Base-by-base conservation (phyloP, 306 rosid species). In the Cyclanthera cordifolia region DNA sequence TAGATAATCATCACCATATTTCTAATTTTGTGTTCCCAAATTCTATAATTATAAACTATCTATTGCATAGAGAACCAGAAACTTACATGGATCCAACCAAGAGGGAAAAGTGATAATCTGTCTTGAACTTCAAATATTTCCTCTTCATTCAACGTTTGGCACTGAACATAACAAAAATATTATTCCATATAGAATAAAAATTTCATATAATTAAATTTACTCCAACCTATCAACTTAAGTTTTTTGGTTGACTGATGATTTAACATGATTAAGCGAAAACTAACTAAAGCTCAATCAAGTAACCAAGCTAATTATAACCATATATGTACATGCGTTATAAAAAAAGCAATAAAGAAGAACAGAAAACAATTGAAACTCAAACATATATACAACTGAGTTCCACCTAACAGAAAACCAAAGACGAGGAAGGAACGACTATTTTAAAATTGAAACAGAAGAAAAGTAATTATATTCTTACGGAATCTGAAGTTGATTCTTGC, bases 1-100 rank as follows among this genome's bases (percentile, higher is more conserved):
- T 8, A 8, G 9, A 27, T 8, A 37, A 43, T 43, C 48, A 11
- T 11, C 48, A 43, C 15, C 11, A 43, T 43, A 12, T 12, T 43
- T 12, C 0, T 4, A 43, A 43, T 43, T 43, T 43, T 2, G 48
- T 43, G 48, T 43, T n/a, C 48, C 48, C 48, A 43, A 43, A 43
- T 43, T 43, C 48, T 43, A 43, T 43, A 41, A 41, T 37, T 52
- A 63, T 37, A 10, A 19, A 6, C 69, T 21, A 19, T 41, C 12
- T 0, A 63, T 41, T 43, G 69, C 52, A 3, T 14, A 25, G 14
- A 23, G 71, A 8, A 41, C 8, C 39, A 70, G 69, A 41, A 74
- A 51, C 99, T 90, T 94, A 94, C 99, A 79, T 94, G 99, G 80
- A 94, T 88, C 99, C 99, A 94, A 27, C 99, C 99, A 72, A 94